Percentiles rank a stretch among this genome's conserved stretches.
Conservation (phyloP, 768 basidiomycete species). For the Boletellus ananiceps region DNA sequence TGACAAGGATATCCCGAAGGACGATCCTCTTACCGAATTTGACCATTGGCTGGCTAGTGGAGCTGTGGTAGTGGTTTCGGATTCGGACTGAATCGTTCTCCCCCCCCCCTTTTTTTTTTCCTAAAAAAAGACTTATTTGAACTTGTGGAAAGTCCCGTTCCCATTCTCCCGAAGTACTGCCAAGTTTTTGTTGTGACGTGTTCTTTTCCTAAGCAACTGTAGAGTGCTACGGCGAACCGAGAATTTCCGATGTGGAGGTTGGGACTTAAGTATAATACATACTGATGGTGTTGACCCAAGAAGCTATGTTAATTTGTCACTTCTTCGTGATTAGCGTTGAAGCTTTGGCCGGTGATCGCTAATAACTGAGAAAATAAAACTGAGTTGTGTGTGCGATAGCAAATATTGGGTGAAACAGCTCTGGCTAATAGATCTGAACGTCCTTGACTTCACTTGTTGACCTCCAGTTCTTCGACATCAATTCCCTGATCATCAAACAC, state of each 20-base stretch:
- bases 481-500: conserved; percentile 50
- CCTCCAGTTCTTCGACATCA: not conserved
- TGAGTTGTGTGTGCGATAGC: not conserved
- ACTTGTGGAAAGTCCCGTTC: not conserved
- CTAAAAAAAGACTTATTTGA: not conserved
- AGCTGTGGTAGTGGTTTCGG: conserved; percentile 47
- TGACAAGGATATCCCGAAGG: conserved; percentile 9
- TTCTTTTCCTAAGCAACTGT: not conserved
- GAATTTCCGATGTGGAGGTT: not conserved
- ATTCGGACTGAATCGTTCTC: conserved; percentile 9
- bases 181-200: no score
- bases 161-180: not conserved
- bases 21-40: conserved; percentile 60
- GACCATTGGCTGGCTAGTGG: conserved; percentile 68
- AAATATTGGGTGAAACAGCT: not conserved
- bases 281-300: no score
- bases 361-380: not conserved
- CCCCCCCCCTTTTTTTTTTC: not conserved
- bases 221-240: not conserved
- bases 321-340: no score
- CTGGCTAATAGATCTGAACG: not conserved
- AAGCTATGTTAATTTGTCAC: no score
- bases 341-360: not conserved
- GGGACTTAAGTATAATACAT: not conserved
- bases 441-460: not conserved